Base-by-base conservation (phyloP, 1,284 basidiomycete genomes). In the Naganishia sp. region DNA sequence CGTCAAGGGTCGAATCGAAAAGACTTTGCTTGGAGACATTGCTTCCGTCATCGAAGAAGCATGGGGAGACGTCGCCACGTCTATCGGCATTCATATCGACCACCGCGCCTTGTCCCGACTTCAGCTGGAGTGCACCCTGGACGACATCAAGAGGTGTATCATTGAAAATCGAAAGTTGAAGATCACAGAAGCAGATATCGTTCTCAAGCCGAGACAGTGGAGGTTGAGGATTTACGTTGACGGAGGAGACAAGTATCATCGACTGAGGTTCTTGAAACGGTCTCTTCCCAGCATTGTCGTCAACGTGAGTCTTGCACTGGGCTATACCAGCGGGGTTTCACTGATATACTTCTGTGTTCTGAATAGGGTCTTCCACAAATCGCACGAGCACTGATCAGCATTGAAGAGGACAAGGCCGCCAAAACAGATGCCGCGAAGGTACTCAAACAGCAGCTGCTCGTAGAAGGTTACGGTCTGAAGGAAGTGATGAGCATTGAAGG, bases 401-500 rank as follows among this genome's bases (percentile, higher is more conserved):
- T 92, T 78, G 90, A 91, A 76, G 90, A 92, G 66, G 88, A 90
- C 70, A 86, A 90, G 57, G 59, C 59, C 9, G 18, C 59, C 7
- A 61, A 61, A 23, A 61, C 59, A 16, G 48, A 33, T n/a, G 59
- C 48, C n/a, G 31, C 39, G 15, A 67, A 67, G 36, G 60, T 43
- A 4, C 88, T 91, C 68, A 90, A 92, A 73, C 67, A 70, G 64
- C 75, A 78, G 65, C 81, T 97, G 9, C 84, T 98, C 7, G 92
- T 96, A 1, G 94, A 98, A 83, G 96, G 96, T 10, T 96, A 99
- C 78, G 96, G 96, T n/a, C 82, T 99, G 68, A 88, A 92, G 73
- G 91, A 92, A 74, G 95, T 97, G 74, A 99, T 99, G 96, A 90
- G 87, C 28, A 97, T 94, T 0, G 94, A 97, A 81, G 95, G 92